Percentiles rank a stretch among this genome's conserved stretches.
Conservation (phyloP, 2,329 filamentous ascomycete species). For the Venturia nashicola region DNA sequence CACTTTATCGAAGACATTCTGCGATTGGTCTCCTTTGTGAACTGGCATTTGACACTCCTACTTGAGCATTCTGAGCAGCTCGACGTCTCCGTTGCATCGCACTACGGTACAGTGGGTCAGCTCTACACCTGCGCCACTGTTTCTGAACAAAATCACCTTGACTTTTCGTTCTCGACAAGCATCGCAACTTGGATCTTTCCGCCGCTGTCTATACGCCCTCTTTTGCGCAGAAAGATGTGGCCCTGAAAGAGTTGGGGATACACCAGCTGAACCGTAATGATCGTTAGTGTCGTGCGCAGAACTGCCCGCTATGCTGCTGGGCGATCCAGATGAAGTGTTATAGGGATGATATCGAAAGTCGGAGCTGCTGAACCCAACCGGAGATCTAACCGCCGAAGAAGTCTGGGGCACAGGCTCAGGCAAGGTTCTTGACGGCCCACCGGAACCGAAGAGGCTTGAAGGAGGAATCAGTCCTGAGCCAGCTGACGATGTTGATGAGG, state of each 20-base stretch:
- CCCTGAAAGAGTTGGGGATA: slow-evolving; percentile 28
- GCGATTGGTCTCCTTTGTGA: slow-evolving; percentile 97
- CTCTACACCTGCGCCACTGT: background rate
- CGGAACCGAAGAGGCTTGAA: slow-evolving; percentile 19
- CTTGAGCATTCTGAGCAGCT: slow-evolving; percentile 97
- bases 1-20: slow-evolving; percentile 97
- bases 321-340: slow-evolving; percentile 9
- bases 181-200: slow-evolving; percentile 96
- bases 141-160: slow-evolving; percentile 32
- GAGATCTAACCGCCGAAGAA: slow-evolving; percentile 21
- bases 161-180: slow-evolving; percentile 78
- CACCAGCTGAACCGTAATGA: slow-evolving; percentile 16
- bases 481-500: slow-evolving; percentile 21
- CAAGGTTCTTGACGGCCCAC: slow-evolving; percentile 9
- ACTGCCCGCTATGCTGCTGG: slow-evolving; percentile 9
- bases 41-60: slow-evolving; percentile 93
- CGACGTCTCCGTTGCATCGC: slow-evolving; percentile 89
- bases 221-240: slow-evolving; percentile 64
- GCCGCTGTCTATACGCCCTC: slow-evolving; percentile 81
- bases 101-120: slow-evolving; percentile 34
- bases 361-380: slow-evolving; percentile 1
- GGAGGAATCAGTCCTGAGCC: slow-evolving; percentile 21
- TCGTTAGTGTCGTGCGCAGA: slow-evolving; percentile 8
- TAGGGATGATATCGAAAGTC: slow-evolving; percentile 10
- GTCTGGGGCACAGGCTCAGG: slow-evolving; percentile 15